These are phyloP conservation scores for Scleroderma citrinum DNA, from an alignment of 768 basidiomycete species.

Conservation along the genomic window DNA sequence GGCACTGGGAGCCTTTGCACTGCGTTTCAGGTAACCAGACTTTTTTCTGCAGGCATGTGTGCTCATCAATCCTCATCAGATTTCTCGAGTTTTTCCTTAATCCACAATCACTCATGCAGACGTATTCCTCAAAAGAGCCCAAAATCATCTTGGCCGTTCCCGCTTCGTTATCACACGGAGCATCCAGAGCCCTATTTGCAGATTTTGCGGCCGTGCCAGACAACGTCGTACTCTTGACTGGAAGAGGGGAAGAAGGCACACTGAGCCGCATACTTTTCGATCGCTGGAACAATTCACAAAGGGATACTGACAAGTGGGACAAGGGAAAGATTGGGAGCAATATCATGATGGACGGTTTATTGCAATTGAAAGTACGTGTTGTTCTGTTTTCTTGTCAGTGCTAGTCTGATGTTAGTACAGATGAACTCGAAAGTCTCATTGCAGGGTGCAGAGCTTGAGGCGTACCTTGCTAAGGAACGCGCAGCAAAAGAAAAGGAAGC, in stretches of 20 bases:
- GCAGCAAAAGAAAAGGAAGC: slow-evolving; percentile 76
- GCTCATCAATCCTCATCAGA: slow-evolving; percentile 34
- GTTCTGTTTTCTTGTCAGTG: not conserved
- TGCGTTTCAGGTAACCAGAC: slow-evolving; percentile 80
- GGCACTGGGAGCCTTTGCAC: slow-evolving; percentile 75
- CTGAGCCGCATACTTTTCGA: slow-evolving; percentile 76
- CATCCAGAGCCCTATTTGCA: slow-evolving; percentile 79
- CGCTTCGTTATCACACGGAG: slow-evolving; percentile 87
- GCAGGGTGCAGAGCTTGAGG: slow-evolving; percentile 83
- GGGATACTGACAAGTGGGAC: slow-evolving; percentile 81
- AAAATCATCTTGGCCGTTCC: slow-evolving; percentile 94
- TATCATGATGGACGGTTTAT: slow-evolving; percentile 69
- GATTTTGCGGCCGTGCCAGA: slow-evolving; percentile 79
- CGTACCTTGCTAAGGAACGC: slow-evolving; percentile 69
- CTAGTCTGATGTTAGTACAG: slow-evolving; percentile 31
- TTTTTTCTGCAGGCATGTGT: not conserved
- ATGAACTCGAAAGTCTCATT: slow-evolving; percentile 88
- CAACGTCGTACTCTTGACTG: slow-evolving; percentile 85
- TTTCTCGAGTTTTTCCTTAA: slow-evolving; percentile 90
- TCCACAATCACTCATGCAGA: slow-evolving; percentile 71
- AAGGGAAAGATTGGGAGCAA: slow-evolving; percentile 84
- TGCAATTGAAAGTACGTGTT: slow-evolving; percentile 57
- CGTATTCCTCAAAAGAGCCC: slow-evolving; percentile 81
- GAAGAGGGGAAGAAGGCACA: slow-evolving; percentile 72
- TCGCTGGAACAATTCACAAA: slow-evolving; percentile 79